Conservation (phyloP, 805 yeast genomes). For the Schwanniomyces polymorphus region DNA sequence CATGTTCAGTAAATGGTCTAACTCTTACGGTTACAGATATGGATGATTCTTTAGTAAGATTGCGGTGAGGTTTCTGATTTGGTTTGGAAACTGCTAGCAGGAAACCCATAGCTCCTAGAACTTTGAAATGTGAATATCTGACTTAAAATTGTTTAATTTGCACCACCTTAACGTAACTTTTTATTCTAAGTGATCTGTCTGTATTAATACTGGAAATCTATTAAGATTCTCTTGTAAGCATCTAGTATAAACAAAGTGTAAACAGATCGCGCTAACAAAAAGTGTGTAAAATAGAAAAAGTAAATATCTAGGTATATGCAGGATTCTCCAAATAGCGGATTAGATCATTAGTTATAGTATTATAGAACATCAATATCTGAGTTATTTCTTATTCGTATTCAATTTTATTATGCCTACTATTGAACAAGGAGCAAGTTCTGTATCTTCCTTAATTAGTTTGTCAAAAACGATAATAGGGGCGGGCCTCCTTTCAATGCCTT, state of each 20-base stretch:
- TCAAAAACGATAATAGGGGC: conserved; percentile 82
- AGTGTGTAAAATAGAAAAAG: background rate
- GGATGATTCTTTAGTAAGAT: conserved; percentile 47
- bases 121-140: background rate
- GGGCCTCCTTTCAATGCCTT: conserved; percentile 75
- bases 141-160: background rate
- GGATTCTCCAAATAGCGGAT: background rate
- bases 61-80: background rate
- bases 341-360: background rate
- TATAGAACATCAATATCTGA: background rate
- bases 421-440: conserved; percentile 44
- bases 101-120: background rate
- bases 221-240: background rate
- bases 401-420: conserved; percentile 12
- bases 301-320: background rate
- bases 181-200: background rate
- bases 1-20: conserved; percentile 72
- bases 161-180: background rate
- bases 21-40: conserved; percentile 79
- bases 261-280: background rate
- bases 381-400: background rate
- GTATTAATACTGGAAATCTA: background rate
- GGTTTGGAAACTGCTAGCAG: background rate
- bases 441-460: conserved; percentile 64
- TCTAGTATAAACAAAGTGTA: background rate